Conservation (phyloP, 2,329 filamentous ascomycete species). For the Cercospora berteroae region DNA sequence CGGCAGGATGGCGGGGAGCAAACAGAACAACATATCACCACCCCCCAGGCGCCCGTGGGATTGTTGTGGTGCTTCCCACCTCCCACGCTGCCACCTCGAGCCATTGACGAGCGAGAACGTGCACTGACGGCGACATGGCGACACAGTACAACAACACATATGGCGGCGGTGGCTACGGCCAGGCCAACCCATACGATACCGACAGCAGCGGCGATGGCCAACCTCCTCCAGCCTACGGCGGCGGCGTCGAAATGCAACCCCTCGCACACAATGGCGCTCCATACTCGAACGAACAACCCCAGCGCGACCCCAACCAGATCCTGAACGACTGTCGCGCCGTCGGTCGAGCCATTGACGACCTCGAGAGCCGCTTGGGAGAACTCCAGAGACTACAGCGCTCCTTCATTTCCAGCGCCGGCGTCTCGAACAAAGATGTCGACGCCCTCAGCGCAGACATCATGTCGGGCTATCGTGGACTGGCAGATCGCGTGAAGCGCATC, state of each 20-base stretch:
- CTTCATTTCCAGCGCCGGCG: conserved; percentile 66
- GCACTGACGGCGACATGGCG: conserved; percentile 15
- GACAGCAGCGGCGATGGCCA: conserved; percentile 30
- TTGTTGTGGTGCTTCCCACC: not conserved
- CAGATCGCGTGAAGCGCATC: conserved; percentile 73
- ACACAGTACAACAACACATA: conserved; percentile 29
- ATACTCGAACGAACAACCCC: conserved; percentile 30
- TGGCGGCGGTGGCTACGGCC: conserved; percentile 49
- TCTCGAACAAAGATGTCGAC: conserved; percentile 66
- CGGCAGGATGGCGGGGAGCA: not conserved
- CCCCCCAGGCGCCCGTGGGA: not conserved
- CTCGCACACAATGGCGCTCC: conserved; percentile 42
- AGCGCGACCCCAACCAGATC: conserved; percentile 67
- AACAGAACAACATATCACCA: not conserved
- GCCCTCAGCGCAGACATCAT: conserved; percentile 75
- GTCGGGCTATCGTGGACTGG: conserved; percentile 74
- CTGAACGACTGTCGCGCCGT: conserved; percentile 83
- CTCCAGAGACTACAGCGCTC: conserved; percentile 70
- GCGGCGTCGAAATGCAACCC: conserved; percentile 66
- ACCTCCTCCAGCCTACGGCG: conserved; percentile 34
- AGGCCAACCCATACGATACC: conserved; percentile 56
- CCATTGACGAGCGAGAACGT: conserved; percentile 3
- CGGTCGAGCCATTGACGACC: conserved; percentile 70
- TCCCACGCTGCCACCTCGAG: not conserved
- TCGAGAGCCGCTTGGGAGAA: conserved; percentile 70